Base-by-base conservation (phyloP, 805 yeast genomes). In the Candida maesae region DNA sequence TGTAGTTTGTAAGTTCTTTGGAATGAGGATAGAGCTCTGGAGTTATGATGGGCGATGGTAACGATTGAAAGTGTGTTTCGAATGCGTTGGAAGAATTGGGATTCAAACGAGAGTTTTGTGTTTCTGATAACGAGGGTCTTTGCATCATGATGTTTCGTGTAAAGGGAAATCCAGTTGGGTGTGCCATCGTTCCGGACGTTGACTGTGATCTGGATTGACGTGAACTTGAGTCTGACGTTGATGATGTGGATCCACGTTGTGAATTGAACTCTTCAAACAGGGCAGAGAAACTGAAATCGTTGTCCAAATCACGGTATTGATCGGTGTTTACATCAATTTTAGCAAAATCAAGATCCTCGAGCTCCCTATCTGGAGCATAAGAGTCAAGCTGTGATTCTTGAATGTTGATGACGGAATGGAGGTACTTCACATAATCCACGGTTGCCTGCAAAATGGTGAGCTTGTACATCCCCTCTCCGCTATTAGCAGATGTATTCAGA, bases 391-490 rank as follows among this genome's bases (percentile, higher is more conserved):
- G 64, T n/a, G 67, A 55, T 44, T 71, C 71, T 56, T 79, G 76
- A 43, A 74, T 61, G 42, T 71, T 67, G 16, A 81, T 69, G 10
- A 79, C 71, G 41, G 72, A 68, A 58, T 84, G 89, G 36, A 85
- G 67, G 54, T 84, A 82, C 46, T 78, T 70, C 47, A 86, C 80
- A 56, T 86, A 85, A 55, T 84, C 90, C 18, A 86, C 95, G 0
- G 91, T 78, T n/a, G 86, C 80, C 59, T 85, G 89, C 31, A 86
- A 64, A 21, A 86, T 83, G 4, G 89, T 85, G 46, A 86, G 71
- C 62, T 86, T 86, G 64, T 85, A 87, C 79, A 86, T 81, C 15
- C 84, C 83, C 45, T 77, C 81, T 6, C 67, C 66, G 40, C 61
- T 65, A 27, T 42, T 48, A 21, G 39, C 45, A 5, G 49, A 46